These are phyloP conservation scores for Trametopsis cervina DNA, from an alignment of 768 basidiomycete species.

Conservation along the genomic window DNA sequence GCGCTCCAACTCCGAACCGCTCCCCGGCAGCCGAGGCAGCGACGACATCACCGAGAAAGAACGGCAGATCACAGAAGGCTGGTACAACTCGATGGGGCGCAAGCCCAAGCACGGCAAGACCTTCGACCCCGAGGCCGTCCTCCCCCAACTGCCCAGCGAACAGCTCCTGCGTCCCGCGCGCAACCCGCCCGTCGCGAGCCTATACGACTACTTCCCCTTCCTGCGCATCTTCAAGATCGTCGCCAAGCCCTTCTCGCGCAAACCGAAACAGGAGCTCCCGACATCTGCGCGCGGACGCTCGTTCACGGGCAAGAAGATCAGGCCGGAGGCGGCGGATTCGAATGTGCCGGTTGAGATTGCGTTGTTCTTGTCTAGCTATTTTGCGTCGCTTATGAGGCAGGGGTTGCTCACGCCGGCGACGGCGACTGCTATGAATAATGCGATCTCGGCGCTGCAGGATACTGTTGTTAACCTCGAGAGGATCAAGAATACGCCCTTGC, in stretches of 20 bases:
- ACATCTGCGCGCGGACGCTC: conserved; percentile 18
- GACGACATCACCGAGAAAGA: conserved; percentile 11
- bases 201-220: conserved; percentile 51
- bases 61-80: conserved; percentile 10
- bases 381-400: conserved; percentile 38
- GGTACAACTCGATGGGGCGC: conserved; percentile 17
- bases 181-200: conserved; percentile 44
- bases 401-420: conserved; percentile 42
- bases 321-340: conserved; percentile 37
- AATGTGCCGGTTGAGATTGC: conserved; percentile 59
- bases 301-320: conserved; percentile 33
- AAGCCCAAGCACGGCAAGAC: conserved; percentile 23
- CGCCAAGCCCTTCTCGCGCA: conserved; percentile 21
- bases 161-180: conserved; percentile 48
- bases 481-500: conserved; percentile 57
- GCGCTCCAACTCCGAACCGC: conserved; percentile 12
- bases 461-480: conserved; percentile 53
- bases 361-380: conserved; percentile 47
- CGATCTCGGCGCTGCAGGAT: conserved; percentile 45
- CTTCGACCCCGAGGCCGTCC: conserved; percentile 39
- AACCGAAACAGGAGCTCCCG: conserved; percentile 7
- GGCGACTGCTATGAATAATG: conserved; percentile 41
- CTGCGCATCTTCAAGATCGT: conserved; percentile 45
- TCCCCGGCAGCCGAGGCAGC: background rate
- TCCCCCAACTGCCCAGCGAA: conserved; percentile 36